These are phyloP conservation scores for Chlamydomonas reinhardtii DNA, from an alignment of 163 green algal species.

Conservation along the genomic window DNA sequence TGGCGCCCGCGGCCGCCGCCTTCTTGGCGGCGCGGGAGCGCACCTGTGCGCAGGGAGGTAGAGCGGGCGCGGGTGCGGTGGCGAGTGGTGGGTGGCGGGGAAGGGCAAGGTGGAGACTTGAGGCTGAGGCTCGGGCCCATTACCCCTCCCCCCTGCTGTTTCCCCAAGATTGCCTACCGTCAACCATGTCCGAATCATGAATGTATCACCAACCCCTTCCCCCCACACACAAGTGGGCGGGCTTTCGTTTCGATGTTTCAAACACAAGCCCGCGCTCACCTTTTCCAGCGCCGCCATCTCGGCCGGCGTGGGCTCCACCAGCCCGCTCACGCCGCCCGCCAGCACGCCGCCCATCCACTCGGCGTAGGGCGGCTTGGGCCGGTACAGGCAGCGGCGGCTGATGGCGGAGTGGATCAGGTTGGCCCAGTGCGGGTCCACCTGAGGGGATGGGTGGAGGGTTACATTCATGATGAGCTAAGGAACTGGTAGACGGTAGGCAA, in stretches of 20 bases:
- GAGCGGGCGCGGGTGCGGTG: neutral
- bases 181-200: no score
- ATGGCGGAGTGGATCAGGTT: conserved; percentile 65
- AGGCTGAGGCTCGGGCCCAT: no score
- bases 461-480: no score
- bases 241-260: no score
- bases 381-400: conserved; percentile 54
- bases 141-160: no score
- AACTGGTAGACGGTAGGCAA: no score
- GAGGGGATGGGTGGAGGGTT: neutral
- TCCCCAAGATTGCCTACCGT: no score
- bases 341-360: conserved; percentile 59
- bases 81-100: neutral
- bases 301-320: conserved; percentile 29
- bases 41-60: neutral
- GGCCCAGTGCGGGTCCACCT: conserved; percentile 58
- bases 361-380: conserved; percentile 58
- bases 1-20: neutral
- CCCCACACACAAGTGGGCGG: no score
- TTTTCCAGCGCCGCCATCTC: conserved; percentile 53
- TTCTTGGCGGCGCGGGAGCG: conserved; percentile 10
- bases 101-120: neutral
- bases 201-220: no score
- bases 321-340: conserved; percentile 17
- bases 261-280: conserved; percentile 8